These are phyloP conservation scores for Wallacemonas sp. DNA, from an alignment of 208 protist genomes.

Conservation along the genomic window DNA sequence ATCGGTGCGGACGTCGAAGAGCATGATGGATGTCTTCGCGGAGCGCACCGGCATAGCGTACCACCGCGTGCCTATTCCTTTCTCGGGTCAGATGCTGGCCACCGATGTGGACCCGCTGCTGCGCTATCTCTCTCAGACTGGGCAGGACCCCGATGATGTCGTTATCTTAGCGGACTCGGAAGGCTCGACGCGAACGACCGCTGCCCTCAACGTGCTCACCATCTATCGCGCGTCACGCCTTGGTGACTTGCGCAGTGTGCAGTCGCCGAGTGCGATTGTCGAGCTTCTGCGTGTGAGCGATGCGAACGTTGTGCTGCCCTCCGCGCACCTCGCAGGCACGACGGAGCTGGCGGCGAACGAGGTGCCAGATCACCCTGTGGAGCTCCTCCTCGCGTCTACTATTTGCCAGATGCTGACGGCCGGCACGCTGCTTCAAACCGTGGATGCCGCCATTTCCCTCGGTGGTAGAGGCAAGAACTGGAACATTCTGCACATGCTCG, in stretches of 20 bases:
- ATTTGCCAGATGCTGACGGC: slow-evolving; percentile 89
- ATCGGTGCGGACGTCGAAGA: slow-evolving; percentile 64
- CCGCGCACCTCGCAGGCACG: slow-evolving; percentile 43
- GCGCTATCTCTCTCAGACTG: slow-evolving; percentile 47
- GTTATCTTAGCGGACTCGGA: slow-evolving; percentile 85
- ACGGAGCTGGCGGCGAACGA: slow-evolving; percentile 31
- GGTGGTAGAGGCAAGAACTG: slow-evolving; percentile 63
- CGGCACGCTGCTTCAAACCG: slow-evolving; percentile 69
- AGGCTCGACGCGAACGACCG: slow-evolving; percentile 66
- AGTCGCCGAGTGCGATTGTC: slow-evolving; percentile 36
- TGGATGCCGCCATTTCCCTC: slow-evolving; percentile 65
- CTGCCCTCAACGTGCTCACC: slow-evolving; percentile 81
- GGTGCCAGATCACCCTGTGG: slow-evolving; percentile 54
- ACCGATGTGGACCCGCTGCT: slow-evolving; percentile 86
- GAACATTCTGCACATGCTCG: slow-evolving; percentile 81
- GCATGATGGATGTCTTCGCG: slow-evolving; percentile 74
- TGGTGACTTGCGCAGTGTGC: slow-evolving; percentile 44
- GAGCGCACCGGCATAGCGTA: slow-evolving; percentile 54
- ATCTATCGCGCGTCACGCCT: slow-evolving; percentile 60
- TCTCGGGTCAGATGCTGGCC: slow-evolving; percentile 73
- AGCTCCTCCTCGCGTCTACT: slow-evolving; percentile 74
- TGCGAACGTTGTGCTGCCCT: slow-evolving; percentile 31
- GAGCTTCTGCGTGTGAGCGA: slow-evolving; percentile 44
- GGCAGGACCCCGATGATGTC: slow-evolving; percentile 38
- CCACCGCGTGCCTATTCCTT: slow-evolving; percentile 81